Base-by-base conservation (phyloP, 2,329 filamentous ascomycete genomes). In the Leptographium radiaticola region DNA sequence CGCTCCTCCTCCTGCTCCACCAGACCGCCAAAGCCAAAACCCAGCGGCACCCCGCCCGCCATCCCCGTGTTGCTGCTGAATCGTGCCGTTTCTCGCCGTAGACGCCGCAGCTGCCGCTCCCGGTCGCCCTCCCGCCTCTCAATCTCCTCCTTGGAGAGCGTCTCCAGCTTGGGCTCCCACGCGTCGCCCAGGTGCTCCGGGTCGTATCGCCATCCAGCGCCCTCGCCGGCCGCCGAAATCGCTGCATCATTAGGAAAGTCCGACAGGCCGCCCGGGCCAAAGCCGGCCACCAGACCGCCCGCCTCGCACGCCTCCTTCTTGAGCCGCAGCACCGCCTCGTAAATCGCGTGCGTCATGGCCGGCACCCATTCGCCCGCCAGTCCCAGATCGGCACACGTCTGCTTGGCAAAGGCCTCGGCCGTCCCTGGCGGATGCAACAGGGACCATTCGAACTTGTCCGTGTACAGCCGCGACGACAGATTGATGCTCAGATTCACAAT, bases 381-480 rank as follows among this genome's bases (percentile, higher is more conserved):
- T 8, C 91, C 91, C 10, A 98, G 74, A 65, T 98, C 93, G 33
- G 89, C 87, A 65, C 93, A 97, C 0, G 93, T 97, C 59, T 89
- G 82, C 65, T 88, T 89, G 38, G 93, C 90, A 66, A 97, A 97
- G 13, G 85, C 81, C 67, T 98, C 91, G 0, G 93, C 89, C 44
- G 91, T 89, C 25, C 91, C 91, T 2, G 89, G 86, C 2, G 90
- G 89, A 63, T 97, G 90, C 18, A 95, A 75, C 20, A 98, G 74
- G 6, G 91, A 97, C 91, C 91, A 97, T 67, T 97, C 91, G 59
- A 98, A 97, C 64, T 90, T 95, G 74, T 98, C 93, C 4, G 88
- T 94, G 68, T 96, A 97, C 13, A 97, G 78, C 61, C 87, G 84
- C 54, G 94, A 95, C 52, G 89, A 84, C 25, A 97, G 77, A 64